These are phyloP conservation scores for Cladophialophora yegresii DNA, from an alignment of 2,329 filamentous ascomycete species.

Conservation along the genomic window DNA sequence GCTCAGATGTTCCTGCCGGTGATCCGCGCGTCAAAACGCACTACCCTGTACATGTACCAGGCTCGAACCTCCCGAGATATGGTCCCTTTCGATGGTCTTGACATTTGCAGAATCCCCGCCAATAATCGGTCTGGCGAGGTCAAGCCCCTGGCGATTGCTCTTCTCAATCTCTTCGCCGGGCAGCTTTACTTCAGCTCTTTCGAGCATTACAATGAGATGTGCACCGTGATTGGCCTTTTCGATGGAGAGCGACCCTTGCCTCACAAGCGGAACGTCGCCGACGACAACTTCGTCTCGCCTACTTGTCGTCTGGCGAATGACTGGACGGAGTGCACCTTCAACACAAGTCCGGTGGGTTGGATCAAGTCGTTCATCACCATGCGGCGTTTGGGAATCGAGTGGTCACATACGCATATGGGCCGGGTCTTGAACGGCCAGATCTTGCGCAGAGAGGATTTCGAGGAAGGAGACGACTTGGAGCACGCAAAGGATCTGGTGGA, in stretches of 20 bases:
- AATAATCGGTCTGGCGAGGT: slow-evolving; percentile 24
- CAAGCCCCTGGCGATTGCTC: slow-evolving; percentile 42
- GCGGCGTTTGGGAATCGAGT: slow-evolving; percentile 44
- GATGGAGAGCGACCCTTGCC: slow-evolving; percentile 47
- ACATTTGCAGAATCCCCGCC: slow-evolving; percentile 48
- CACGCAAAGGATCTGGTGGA: background rate
- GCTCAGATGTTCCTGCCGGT: slow-evolving; percentile 54
- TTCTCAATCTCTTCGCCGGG: slow-evolving; percentile 68
- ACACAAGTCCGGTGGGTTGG: slow-evolving; percentile 47
- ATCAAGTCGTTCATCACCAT: slow-evolving; percentile 44
- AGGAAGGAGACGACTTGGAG: background rate
- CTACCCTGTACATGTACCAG: slow-evolving; percentile 56
- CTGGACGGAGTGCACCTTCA: slow-evolving; percentile 40
- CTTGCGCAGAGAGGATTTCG: slow-evolving; percentile 42
- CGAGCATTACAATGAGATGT: slow-evolving; percentile 53
- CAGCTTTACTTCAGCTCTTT: slow-evolving; percentile 63
- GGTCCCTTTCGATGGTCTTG: slow-evolving; percentile 50
- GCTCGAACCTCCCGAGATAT: slow-evolving; percentile 48
- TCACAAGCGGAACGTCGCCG: slow-evolving; percentile 33
- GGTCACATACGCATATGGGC: slow-evolving; percentile 52
- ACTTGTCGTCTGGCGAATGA: slow-evolving; percentile 35
- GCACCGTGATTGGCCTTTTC: slow-evolving; percentile 33
- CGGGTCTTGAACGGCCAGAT: slow-evolving; percentile 44
- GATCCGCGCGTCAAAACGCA: slow-evolving; percentile 43
- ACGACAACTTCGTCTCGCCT: slow-evolving; percentile 39